Conservation (phyloP, 2,329 filamentous ascomycete genomes). For the Bipolaris oryzae region DNA sequence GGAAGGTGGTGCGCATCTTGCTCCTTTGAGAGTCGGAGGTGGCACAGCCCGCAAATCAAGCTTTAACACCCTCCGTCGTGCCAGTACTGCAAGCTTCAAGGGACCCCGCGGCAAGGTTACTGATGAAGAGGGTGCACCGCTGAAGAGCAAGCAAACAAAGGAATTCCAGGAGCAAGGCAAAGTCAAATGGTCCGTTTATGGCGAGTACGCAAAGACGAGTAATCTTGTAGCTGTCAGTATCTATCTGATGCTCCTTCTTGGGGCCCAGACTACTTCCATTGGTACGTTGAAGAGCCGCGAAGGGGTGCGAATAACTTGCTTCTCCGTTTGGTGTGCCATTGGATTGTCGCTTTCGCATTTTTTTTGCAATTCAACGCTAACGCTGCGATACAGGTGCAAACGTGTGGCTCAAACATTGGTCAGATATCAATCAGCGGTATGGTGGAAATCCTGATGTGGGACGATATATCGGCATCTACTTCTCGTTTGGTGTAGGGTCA, state of each 20-base stretch:
- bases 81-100: constrained; percentile 88
- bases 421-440: constrained; percentile 73
- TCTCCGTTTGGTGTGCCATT: constrained; percentile 10
- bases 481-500: constrained; percentile 88
- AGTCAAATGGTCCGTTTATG: constrained; percentile 95
- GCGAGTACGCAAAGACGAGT: constrained; percentile 92
- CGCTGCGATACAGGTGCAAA: constrained; percentile 66
- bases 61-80: constrained; percentile 80
- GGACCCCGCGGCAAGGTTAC: constrained; percentile 82
- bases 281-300: constrained; percentile 56
- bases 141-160: constrained; percentile 84
- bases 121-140: constrained; percentile 77
- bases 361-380: constrained; percentile 28
- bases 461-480: constrained; percentile 94
- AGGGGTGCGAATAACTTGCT: neutral
- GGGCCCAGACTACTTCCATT: constrained; percentile 81
- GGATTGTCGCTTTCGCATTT: constrained; percentile 29
- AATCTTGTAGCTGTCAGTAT: constrained; percentile 82
- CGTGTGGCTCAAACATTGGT: constrained; percentile 94
- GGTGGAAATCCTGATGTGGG: constrained; percentile 77
- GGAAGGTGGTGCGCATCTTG: constrained; percentile 72
- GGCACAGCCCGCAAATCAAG: constrained; percentile 69
- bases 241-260: constrained; percentile 77
- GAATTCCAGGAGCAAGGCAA: constrained; percentile 94
- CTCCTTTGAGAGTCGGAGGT: constrained; percentile 69